Percentiles rank a stretch among this genome's conserved stretches.
These are phyloP conservation scores for Botrytis fabae DNA, from an alignment of 2,329 filamentous ascomycete species.

Conservation along the genomic window DNA sequence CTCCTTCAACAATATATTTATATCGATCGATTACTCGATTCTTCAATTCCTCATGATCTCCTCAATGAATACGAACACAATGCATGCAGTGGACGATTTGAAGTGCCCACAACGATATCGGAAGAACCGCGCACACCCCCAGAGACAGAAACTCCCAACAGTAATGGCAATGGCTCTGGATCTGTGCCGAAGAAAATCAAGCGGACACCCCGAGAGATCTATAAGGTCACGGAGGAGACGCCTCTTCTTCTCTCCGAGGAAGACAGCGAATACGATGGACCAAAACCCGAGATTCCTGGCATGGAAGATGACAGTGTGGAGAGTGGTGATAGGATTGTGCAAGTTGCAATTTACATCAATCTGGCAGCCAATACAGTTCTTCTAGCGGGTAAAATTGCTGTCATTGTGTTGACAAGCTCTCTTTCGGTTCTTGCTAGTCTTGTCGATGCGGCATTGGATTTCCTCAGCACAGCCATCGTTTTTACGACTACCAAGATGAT, in stretches of 20 bases:
- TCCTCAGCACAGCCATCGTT: slow-evolving; percentile 59
- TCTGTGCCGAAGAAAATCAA: slow-evolving; percentile 58
- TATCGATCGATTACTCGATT: slow-evolving; percentile 88
- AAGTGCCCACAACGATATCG: slow-evolving; percentile 72
- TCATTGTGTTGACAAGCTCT: slow-evolving; percentile 56
- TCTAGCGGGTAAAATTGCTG: slow-evolving; percentile 55
- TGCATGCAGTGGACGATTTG: slow-evolving; percentile 46
- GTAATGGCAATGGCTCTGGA: slow-evolving; percentile 39
- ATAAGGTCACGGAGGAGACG: slow-evolving; percentile 68
- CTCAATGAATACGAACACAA: slow-evolving; percentile 81
- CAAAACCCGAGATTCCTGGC: slow-evolving; percentile 63
- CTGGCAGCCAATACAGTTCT: slow-evolving; percentile 60
- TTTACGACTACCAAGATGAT: slow-evolving; percentile 61
- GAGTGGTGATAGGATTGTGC: slow-evolving; percentile 73
- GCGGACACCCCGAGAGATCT: slow-evolving; percentile 82
- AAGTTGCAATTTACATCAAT: slow-evolving; percentile 78
- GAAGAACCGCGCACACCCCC: slow-evolving; percentile 57
- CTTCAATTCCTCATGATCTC: slow-evolving; percentile 85
- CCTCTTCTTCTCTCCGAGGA: slow-evolving; percentile 55
- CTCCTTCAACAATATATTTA: slow-evolving; percentile 91
- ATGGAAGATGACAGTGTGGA: slow-evolving; percentile 73
- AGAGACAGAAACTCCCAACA: slow-evolving; percentile 23
- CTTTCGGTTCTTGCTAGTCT: slow-evolving; percentile 62
- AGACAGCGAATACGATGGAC: slow-evolving; percentile 47
- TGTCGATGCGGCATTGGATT: slow-evolving; percentile 60